phyloP scores from a whole-genome alignment of 768 basidiomycete species.

The Trametes punicea region DNA sequence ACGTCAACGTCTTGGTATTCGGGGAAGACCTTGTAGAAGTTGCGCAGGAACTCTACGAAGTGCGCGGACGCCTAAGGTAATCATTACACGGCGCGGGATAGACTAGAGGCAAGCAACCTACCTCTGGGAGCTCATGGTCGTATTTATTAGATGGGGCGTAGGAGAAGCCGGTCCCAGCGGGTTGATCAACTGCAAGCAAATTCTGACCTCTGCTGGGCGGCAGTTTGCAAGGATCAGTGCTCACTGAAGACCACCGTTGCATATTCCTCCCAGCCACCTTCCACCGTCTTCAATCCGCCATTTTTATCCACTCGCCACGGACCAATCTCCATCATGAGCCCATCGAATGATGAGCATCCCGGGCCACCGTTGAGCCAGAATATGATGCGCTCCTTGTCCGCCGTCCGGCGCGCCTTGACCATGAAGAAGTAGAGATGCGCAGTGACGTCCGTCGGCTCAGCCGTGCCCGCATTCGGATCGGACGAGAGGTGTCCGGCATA shows the following conservation, averaged over 20 bases:
- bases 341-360: slow-evolving; percentile 96
- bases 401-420: slow-evolving; percentile 78
- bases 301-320: slow-evolving; percentile 80
- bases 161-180: slow-evolving; percentile 93
- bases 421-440: slow-evolving; percentile 88
- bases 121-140: slow-evolving; percentile 75
- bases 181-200: slow-evolving; percentile 80
- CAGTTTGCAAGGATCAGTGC: slow-evolving; percentile 29
- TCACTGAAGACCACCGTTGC: slow-evolving; percentile 88
- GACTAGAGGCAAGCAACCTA: slow-evolving; percentile 26
- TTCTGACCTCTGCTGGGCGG: not conserved
- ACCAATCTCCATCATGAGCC: slow-evolving; percentile 97
- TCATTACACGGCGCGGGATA: not conserved
- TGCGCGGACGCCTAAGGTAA: slow-evolving; percentile 64
- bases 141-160: slow-evolving; percentile 84
- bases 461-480: slow-evolving; percentile 57
- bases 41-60: slow-evolving; percentile 77
- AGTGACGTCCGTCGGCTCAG: slow-evolving; percentile 55
- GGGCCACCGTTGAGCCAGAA: slow-evolving; percentile 99
- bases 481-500: slow-evolving; percentile 85
- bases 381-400: slow-evolving; percentile 87
- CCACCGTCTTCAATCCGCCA: slow-evolving; percentile 65
- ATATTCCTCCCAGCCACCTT: slow-evolving; percentile 98
- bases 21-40: slow-evolving; percentile 90
- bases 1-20: slow-evolving; percentile 83